A percentile compares a stretch with the other conserved stretches of the same genome.
Conservation (phyloP, 768 basidiomycete species). For the Lentinus brumalis region DNA sequence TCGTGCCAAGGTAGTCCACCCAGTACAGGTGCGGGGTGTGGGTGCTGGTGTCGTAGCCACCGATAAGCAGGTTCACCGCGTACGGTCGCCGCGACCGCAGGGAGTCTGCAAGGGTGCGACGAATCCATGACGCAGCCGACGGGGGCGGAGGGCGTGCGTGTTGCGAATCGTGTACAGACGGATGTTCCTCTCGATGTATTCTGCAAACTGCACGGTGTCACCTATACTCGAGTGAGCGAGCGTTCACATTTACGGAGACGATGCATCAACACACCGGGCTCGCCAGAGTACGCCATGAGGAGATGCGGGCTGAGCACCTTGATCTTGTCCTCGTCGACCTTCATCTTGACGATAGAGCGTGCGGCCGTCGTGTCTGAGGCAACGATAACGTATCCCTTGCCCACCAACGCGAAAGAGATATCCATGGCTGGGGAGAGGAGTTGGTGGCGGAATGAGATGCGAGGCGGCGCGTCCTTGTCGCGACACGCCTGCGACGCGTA, state of each 20-base stretch:
- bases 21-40: conserved; percentile 83
- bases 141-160: conserved; percentile 86
- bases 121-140: conserved; percentile 94
- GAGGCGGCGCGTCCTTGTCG: background rate
- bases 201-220: conserved; percentile 95
- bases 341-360: conserved; percentile 97
- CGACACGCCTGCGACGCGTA: conserved; percentile 18
- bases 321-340: conserved; percentile 95
- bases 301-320: conserved; percentile 88
- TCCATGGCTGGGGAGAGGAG: conserved; percentile 59
- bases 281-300: conserved; percentile 93
- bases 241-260: background rate
- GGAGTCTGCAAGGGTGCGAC: conserved; percentile 85
- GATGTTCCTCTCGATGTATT: conserved; percentile 94
- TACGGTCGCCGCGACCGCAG: conserved; percentile 88
- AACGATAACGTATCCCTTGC: conserved; percentile 91
- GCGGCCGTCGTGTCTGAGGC: conserved; percentile 90
- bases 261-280: conserved; percentile 64
- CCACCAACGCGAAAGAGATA: conserved; percentile 86
- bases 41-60: conserved; percentile 85
- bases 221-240: conserved; percentile 45
- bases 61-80: conserved; percentile 89
- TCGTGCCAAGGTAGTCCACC: conserved; percentile 95
- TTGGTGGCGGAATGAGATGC: background rate
- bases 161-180: conserved; percentile 96